Evolutionary conservation across 2,329 filamentous ascomycete genomes (phyloP).

Genomic region (Phoma sp.): DNA sequence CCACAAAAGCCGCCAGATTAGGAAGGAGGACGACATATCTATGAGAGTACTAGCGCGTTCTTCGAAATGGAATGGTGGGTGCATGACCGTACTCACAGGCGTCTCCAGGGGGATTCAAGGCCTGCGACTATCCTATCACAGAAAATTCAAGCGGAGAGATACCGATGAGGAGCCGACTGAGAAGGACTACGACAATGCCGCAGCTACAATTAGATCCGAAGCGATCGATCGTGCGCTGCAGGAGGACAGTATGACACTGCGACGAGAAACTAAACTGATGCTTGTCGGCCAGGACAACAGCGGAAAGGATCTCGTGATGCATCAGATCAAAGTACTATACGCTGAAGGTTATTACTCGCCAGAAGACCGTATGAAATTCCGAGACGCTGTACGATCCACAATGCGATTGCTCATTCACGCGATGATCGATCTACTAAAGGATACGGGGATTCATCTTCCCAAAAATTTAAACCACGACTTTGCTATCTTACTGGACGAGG

Average conservation of each 20-base stretch:
- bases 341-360: slow-evolving; percentile 42
- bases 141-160: slow-evolving; percentile 31
- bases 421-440: slow-evolving; percentile 45
- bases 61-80: slow-evolving; percentile 37
- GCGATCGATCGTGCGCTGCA: slow-evolving; percentile 44
- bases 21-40: slow-evolving; percentile 39
- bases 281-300: slow-evolving; percentile 37
- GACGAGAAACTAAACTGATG: slow-evolving; percentile 44
- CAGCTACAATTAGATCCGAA: slow-evolving; percentile 42
- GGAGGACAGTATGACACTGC: slow-evolving; percentile 40
- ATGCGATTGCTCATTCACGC: slow-evolving; percentile 40
- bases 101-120: slow-evolving; percentile 44
- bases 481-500: slow-evolving; percentile 42
- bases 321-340: slow-evolving; percentile 45
- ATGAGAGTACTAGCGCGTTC: slow-evolving; percentile 38
- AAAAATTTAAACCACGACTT: slow-evolving; percentile 36
- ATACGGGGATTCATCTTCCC: slow-evolving; percentile 41
- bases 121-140: slow-evolving; percentile 36
- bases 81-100: slow-evolving; percentile 36
- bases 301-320: slow-evolving; percentile 46
- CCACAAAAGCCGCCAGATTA: slow-evolving; percentile 45
- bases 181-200: slow-evolving; percentile 40
- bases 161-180: slow-evolving; percentile 30
- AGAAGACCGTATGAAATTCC: slow-evolving; percentile 38
- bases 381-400: slow-evolving; percentile 37